Conservation (phyloP, 2,329 filamentous ascomycete species). For the Neofusicoccum umdonicola region DNA sequence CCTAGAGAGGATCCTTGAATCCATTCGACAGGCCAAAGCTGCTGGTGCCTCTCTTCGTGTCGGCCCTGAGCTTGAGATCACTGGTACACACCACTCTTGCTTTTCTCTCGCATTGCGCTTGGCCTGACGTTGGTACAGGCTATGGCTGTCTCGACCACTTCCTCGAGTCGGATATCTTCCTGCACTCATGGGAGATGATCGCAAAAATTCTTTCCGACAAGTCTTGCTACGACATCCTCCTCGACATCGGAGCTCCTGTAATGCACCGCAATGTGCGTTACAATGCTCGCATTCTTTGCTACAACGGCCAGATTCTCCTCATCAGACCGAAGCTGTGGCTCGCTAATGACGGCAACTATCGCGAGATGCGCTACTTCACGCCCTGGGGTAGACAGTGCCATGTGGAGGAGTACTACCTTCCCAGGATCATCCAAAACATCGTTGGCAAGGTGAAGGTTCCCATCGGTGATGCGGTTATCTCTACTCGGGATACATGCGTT, state of each 20-base stretch:
- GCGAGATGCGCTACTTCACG: constrained; percentile 40
- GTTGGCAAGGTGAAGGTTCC: constrained; percentile 57
- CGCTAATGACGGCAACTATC: constrained; percentile 65
- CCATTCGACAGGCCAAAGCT: constrained; percentile 59
- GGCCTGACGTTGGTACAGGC: constrained; percentile 35
- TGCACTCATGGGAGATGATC: constrained; percentile 56
- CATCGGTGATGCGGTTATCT: constrained; percentile 67
- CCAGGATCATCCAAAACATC: constrained; percentile 57
- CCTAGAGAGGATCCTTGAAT: constrained; percentile 60
- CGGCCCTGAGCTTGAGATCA: constrained; percentile 53
- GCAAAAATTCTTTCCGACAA: constrained; percentile 59
- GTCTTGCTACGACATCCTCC: constrained; percentile 62
- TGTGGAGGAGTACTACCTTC: constrained; percentile 65
- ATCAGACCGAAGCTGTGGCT: constrained; percentile 72
- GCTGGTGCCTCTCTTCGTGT: constrained; percentile 62
- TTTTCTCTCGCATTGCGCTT: not conserved
- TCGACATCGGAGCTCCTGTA: constrained; percentile 55
- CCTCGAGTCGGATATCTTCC: constrained; percentile 41
- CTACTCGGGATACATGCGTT: constrained; percentile 60
- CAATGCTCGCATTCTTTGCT: constrained; percentile 62
- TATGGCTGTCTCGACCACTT: constrained; percentile 69
- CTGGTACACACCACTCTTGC: constrained; percentile 20
- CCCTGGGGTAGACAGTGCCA: constrained; percentile 50
- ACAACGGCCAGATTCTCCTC: constrained; percentile 66
- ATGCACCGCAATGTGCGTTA: constrained; percentile 61